Base-by-base conservation (phyloP, 768 basidiomycete species). In the button mushroom (Agaricus bisporus) region DNA sequence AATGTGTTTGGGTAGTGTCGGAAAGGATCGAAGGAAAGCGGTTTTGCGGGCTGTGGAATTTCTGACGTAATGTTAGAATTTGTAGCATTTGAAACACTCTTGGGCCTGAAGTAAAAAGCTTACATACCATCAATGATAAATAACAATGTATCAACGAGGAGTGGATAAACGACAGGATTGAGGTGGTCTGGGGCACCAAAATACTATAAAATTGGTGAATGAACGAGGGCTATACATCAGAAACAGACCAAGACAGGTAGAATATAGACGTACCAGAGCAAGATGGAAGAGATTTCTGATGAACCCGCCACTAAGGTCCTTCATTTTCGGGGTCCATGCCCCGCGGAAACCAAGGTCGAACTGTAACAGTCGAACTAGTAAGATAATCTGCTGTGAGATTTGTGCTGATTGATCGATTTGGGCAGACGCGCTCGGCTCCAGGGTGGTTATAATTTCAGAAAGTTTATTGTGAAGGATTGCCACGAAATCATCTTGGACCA, bases 71-170 rank as follows among this genome's bases (percentile, higher is more conserved):
- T 20, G 36, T 42, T 18, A 48, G 9, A 29, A 54, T n/a, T 6
- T 17, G 18, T 9, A 15, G 35, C 22, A 26, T 3, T 18, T 18
- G 8, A 11, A 54, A 50, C 20, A 43, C 15, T 41, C 32, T 48
- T 41, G 37, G 35, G 36, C 25, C 25, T 29, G 1, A n/a, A 53
- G 45, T 17, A 20, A n/a, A 45, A 14, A n/a, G 7, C 5, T 1
- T 17, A 43, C 76, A 54, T 60, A 88, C 89, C 89, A 61, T 91
- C 90, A 28, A 86, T 73, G 7, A 88, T 67, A 61, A 83, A 87
- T 59, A 82, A 81, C 1, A 88, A 68, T 3, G 89, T 91, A 69
- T 92, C 89, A 20, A 89, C 65, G 29, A 91, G 67, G 41, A 90
- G 64, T 0, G 85, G 77, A 67, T 83, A 90, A 42, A 78, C 70